Base-by-base conservation (phyloP, 2,329 filamentous ascomycete species). In the Alternaria burnsii region DNA sequence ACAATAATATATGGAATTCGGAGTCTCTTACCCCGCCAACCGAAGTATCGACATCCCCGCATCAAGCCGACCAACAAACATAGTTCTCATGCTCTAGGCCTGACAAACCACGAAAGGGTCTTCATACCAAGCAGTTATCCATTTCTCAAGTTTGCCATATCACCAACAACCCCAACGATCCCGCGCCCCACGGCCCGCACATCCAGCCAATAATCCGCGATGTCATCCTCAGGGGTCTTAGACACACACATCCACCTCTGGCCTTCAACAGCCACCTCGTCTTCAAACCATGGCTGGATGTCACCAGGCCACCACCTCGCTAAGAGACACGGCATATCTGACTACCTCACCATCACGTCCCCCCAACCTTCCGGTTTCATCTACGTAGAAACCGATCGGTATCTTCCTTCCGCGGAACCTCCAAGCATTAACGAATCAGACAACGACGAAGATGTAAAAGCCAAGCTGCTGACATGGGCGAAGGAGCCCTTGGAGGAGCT, bases 221-320 rank as follows among this genome's bases (percentile, higher is more conserved):
- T 78, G 75, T 44, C 72, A 14, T 63, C 67, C 4, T 64, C 59
- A 41, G 65, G 63, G 28, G 89, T 97, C 74, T 88, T 97, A 78
- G 94, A 97, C 82, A 90, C 92, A 40, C 94, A 97, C 83, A 90
- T 97, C 79, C 94, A 97, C 81, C 88, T 97, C 73, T 97, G 88
- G 83, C 91, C 92, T 44, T 79, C 82, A 46, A 85, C 86, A 54
- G 91, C 81, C 47, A 76, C 76, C 2, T 78, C 94, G 71, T 75
- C 91, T 53, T 74, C 84, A 55, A 85, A 86, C 40, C 86, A 96
- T 64, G 81, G 86, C 59, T 97, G 93, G 93, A 87, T 87, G 80
- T 84, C 78, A 4, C 80, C 87, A 5, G 55, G 61, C 18, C 67
- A 74, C 57, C 83, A 87, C 5, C 83, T 96, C 52, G 83, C 86